phyloP scores from a whole-genome alignment of 495 filamentous ascomycete genomes.

The Podospora comata region DNA sequence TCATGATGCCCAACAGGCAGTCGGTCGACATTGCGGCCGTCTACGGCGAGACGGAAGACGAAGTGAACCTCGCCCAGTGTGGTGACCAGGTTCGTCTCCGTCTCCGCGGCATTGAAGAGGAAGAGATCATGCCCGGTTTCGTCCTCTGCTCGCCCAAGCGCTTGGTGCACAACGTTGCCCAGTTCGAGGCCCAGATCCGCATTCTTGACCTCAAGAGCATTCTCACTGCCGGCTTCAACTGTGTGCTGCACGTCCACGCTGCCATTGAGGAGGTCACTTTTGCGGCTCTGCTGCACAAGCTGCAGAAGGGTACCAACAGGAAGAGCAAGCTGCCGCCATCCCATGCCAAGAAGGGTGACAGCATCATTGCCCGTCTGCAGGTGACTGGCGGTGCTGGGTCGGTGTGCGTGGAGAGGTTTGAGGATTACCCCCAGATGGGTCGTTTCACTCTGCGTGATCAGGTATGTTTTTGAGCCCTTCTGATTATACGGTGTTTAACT shows the following conservation, averaged over 20 bases:
- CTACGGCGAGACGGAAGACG: constrained; percentile 96
- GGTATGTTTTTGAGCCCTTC: constrained; percentile 44
- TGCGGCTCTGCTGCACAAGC: constrained; percentile 78
- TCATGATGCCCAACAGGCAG: constrained; percentile 94
- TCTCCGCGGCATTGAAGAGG: constrained; percentile 91
- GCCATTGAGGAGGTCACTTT: constrained; percentile 96
- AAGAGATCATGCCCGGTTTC: constrained; percentile 93
- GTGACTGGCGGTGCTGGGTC: constrained; percentile 77
- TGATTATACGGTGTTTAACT: constrained; percentile 21
- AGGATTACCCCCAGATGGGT: constrained; percentile 90
- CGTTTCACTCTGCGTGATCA: constrained; percentile 94
- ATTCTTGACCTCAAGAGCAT: constrained; percentile 96
- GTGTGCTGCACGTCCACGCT: constrained; percentile 86
- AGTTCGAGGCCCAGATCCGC: constrained; percentile 95
- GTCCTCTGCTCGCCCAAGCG: constrained; percentile 91
- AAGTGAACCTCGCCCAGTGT: constrained; percentile 71
- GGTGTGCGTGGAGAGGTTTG: constrained; percentile 89
- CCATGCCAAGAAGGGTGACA: constrained; percentile 88
- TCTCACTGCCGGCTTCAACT: constrained; percentile 73
- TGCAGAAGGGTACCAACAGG: constrained; percentile 92
- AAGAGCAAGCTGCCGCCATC: constrained; percentile 90
- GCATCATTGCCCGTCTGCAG: constrained; percentile 88
- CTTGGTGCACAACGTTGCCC: constrained; percentile 80
- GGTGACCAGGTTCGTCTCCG: constrained; percentile 94
- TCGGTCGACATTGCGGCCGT: constrained; percentile 74